Conservation (phyloP, 2,329 filamentous ascomycete genomes). For the Cytospora piceicola region DNA sequence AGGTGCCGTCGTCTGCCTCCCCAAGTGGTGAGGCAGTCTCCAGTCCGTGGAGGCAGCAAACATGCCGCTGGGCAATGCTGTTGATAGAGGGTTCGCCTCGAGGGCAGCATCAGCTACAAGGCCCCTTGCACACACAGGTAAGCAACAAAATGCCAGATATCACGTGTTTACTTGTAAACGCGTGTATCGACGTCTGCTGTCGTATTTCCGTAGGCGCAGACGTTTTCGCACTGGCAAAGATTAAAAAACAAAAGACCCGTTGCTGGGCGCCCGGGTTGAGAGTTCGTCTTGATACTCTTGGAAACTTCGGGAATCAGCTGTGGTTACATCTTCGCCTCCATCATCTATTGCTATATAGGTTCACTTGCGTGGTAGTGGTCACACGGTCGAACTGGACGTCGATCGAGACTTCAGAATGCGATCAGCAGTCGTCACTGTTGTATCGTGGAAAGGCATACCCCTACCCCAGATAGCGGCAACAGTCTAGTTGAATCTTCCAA, state of each 20-base stretch:
- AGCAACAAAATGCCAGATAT: slow-evolving; percentile 31
- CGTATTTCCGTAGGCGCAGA: slow-evolving; percentile 32
- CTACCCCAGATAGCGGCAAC: neutral
- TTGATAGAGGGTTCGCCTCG: neutral
- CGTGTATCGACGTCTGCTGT: slow-evolving; percentile 35
- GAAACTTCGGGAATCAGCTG: slow-evolving; percentile 41
- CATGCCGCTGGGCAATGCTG: neutral
- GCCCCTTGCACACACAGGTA: neutral
- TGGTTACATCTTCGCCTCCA: slow-evolving; percentile 34
- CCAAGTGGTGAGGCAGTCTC: slow-evolving; percentile 5
- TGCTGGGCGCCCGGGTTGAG: slow-evolving; percentile 40
- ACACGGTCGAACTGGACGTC: neutral
- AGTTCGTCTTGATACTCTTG: slow-evolving; percentile 38
- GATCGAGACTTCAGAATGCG: neutral
- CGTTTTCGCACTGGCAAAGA: slow-evolving; percentile 38
- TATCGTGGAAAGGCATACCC: neutral
- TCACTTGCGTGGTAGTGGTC: neutral
- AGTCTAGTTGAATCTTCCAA: neutral
- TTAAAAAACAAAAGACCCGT: slow-evolving; percentile 35
- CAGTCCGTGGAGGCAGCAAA: slow-evolving; percentile 6
- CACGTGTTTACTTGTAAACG: slow-evolving; percentile 25
- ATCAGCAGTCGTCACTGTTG: neutral
- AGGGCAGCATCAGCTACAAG: neutral
- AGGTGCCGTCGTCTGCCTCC: neutral
- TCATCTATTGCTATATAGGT: neutral